Evolutionary conservation across 805 yeast genomes (phyloP), one percentile per base, ranked within the genome.

Genomic region (Candida tammaniensis): DNA sequence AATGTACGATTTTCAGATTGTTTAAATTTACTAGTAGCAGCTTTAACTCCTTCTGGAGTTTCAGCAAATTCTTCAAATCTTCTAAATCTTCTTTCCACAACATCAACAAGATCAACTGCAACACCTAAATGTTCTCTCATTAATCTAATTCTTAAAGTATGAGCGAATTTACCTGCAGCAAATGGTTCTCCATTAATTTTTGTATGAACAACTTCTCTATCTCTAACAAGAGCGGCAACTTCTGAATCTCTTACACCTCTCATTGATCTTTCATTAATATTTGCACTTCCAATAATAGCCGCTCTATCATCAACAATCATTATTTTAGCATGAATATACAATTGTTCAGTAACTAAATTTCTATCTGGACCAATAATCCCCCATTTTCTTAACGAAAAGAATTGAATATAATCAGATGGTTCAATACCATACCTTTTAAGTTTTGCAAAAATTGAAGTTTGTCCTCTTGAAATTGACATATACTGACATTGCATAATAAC

Each of bases 61-160:
- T 46, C 48, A 2, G 80, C 76, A 49, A 66, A 64, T 4, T 55
- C 54, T 39, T 74, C 78, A 41, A 75, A 66, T 31, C 64, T 61
- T 12, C 58, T 52, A 35, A 85, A 82, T 46, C 84, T 71, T 46
- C 89, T 70, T 52, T 88, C 96, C 20, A 87, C 83, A 27, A 83
- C 59, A 37, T 89, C 97, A 17, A 88, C 59, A 11, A 82, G 66
- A 58, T 89, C 97, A 27, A 88, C 93, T 56, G 88, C 94, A 35
- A 95, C 82, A 17, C 98, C 99, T 17, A 93, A 55, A 61, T 93
- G 99, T 54, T 93, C 99, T 44, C 98, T 75, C 98, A 93, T 93
- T 32, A 94, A 69, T 42, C 97, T 73, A 67, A 88, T 76, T 49
- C 99, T 74, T 40, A 93, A 63, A 2, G 93, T 81, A 55, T 87